Conservation (phyloP, 2,329 filamentous ascomycete genomes). For the Paraconiothyrium brasiliense region DNA sequence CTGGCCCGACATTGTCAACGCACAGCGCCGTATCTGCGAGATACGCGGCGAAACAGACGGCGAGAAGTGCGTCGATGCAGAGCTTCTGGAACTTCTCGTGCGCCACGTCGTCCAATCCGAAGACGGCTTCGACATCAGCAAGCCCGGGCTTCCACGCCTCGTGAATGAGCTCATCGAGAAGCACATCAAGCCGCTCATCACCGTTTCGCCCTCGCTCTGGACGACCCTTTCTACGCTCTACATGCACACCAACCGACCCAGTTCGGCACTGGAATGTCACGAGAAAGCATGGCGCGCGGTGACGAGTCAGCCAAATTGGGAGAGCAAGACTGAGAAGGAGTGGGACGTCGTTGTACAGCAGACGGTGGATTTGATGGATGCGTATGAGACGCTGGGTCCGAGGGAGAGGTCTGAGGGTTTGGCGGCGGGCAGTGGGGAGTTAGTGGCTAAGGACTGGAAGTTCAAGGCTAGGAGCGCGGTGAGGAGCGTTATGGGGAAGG, state of each 20-base stretch:
- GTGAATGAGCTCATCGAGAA: conserved; percentile 79
- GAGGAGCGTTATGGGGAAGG: conserved; percentile 82
- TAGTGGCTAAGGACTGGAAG: conserved; percentile 83
- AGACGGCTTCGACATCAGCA: conserved; percentile 51
- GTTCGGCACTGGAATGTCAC: conserved; percentile 79
- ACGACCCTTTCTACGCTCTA: conserved; percentile 75
- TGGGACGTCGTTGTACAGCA: conserved; percentile 80
- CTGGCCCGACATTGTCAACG: conserved; percentile 77
- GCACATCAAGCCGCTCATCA: conserved; percentile 83
- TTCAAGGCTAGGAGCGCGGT: conserved; percentile 88
- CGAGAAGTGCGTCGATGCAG: conserved; percentile 80
- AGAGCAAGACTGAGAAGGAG: conserved; percentile 66
- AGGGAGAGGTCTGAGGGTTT: conserved; percentile 62
- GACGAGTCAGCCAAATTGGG: conserved; percentile 63
- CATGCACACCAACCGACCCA: conserved; percentile 75
- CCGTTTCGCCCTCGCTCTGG: conserved; percentile 80
- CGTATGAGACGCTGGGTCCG: conserved; percentile 77
- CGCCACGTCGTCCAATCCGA: conserved; percentile 68
- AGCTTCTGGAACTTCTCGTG: conserved; percentile 76
- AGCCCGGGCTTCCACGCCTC: conserved; percentile 65
- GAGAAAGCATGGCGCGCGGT: conserved; percentile 90
- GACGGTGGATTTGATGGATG: conserved; percentile 82
- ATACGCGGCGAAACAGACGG: conserved; percentile 72
- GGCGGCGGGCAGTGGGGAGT: conserved; percentile 59
- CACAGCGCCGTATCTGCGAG: conserved; percentile 77